Base-by-base conservation (phyloP, 257 asterid species). In the Echites panduratus region DNA sequence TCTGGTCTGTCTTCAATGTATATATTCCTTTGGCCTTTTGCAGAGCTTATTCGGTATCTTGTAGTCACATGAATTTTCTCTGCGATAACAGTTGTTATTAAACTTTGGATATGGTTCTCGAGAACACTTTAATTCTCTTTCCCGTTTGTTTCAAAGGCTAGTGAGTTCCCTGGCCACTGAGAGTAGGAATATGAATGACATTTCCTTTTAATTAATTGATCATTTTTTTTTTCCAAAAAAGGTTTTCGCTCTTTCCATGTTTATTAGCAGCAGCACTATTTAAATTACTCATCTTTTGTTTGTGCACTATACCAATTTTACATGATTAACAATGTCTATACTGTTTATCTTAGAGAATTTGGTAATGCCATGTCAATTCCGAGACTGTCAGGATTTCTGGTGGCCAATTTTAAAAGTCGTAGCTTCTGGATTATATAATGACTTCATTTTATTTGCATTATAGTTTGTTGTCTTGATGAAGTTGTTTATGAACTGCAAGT, bases 1-100 rank as follows among this genome's bases (percentile, higher is more conserved):
- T 75, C 78, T 71, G 86, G 83, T 83, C 83, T 79, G 81, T 83
- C 80, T 87, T 76, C 74, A 79, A 64, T 89, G 89, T 90, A 86
- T 82, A 89, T 89, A 87, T 85, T 61, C 73, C 68, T 75, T 84
- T 79, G 87, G 79, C 90, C 85, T 68, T 75, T 72, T 82, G 90
- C 91, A 48, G 79, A 77, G 85, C 83, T 79, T 68, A 66, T 70
- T 79, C 24, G 83, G 81, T 78, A 73, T 82, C 80, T 59, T 79
- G 83, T 78, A 71, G 80, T 57, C 70, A 50, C n/a, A 35, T 81
- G 80, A 76, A 78, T 19, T 72, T 83, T 79, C 76, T 43, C 56
- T 54, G 77, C 66, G 75, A 49, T 63, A 75, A 73, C 74, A 78
- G 78, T 24, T 80, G 81, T 79, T 73, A 83, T 84, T 79, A 27